Base-by-base conservation (phyloP, 768 basidiomycete species). In the Tulasnella sp. region DNA sequence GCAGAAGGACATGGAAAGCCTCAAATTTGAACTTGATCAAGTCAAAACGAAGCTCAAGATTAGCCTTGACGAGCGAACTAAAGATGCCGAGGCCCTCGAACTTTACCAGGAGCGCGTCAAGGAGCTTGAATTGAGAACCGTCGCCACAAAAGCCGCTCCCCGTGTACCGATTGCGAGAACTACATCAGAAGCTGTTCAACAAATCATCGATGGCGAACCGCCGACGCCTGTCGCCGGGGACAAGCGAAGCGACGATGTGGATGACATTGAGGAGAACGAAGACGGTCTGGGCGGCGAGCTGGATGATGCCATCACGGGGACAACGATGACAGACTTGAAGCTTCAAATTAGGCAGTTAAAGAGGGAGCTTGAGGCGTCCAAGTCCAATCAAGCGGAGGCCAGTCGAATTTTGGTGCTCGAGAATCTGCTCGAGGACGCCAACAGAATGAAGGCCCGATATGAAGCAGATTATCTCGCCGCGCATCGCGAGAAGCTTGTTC, bases 241-340 rank as follows among this genome's bases (percentile, higher is more conserved):
- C 66, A 68, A 67, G 41, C 72, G 68, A 9, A 72, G 69, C n/a
- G 75, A 62, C 8, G 72, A 65, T 32, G 75, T 69, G 32, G 82
- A 82, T 37, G 83, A 78, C 6, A 80, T 78, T 9, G 79, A 77
- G 19, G 83, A 83, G 75, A 78, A 80, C 12, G 82, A 76, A n/a
- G 80, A 77, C 14, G 92, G 88, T 17, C 84, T 96, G 1, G 91
- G 88, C 44, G 88, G 89, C 34, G 95, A 96, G 80, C 82, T 97
- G n/a, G 92, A 94, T 73, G 88, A 94, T 75, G 92, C 92, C 0
- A 84, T 94, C 59, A 79, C 86, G 34, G 92, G 92, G 32, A 91
- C 88, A 63, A 94, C 90, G 12, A 95, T 89, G 88, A 98, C 94
- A 1, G 93, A 94, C 78, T 82, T 98, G 74, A 97, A 95, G 78